Percentiles rank a stretch among this genome's conserved stretches.
Conservation (phyloP, 164 flowering plant species). For the Houttuynia cordata region DNA sequence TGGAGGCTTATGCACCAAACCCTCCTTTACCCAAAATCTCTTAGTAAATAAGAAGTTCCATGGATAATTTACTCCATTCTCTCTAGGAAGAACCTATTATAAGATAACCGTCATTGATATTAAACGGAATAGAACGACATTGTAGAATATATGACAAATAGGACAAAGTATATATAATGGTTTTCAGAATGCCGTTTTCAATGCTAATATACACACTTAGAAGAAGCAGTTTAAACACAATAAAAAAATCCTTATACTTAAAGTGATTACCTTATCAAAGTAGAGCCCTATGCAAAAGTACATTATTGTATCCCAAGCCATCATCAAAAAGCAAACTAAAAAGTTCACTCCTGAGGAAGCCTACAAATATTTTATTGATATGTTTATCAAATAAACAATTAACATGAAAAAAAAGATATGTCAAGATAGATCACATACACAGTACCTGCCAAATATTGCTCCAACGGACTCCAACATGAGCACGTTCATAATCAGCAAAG, state of each 20-base stretch:
- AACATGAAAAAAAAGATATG: neutral
- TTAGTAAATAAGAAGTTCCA: slow-evolving; percentile 52
- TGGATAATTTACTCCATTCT: slow-evolving; percentile 46
- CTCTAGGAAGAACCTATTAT: slow-evolving; percentile 62
- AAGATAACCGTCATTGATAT: neutral
- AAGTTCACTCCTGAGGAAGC: slow-evolving; percentile 93
- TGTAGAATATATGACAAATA: neutral
- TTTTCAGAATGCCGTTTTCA: neutral
- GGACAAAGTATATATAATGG: neutral
- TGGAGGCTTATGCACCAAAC: neutral
- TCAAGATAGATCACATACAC: neutral
- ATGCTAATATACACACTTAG: neutral
- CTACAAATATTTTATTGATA: slow-evolving; percentile 24
- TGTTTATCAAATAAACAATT: neutral
- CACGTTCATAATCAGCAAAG: slow-evolving; percentile 98
- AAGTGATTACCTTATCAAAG: slow-evolving; percentile 64
- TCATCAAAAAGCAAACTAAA: slow-evolving; percentile 81
- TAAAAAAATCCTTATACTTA: neutral
- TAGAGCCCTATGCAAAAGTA: slow-evolving; percentile 76
- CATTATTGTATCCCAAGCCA: slow-evolving; percentile 66
- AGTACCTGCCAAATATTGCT: slow-evolving; percentile 95
- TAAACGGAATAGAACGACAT: neutral
- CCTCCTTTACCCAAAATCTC: slow-evolving; percentile 33
- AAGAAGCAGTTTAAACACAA: neutral
- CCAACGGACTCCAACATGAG: slow-evolving; percentile 99